phyloP scores from a whole-genome alignment of 495 filamentous ascomycete genomes.

The Beverwykella pulmonaria region DNA sequence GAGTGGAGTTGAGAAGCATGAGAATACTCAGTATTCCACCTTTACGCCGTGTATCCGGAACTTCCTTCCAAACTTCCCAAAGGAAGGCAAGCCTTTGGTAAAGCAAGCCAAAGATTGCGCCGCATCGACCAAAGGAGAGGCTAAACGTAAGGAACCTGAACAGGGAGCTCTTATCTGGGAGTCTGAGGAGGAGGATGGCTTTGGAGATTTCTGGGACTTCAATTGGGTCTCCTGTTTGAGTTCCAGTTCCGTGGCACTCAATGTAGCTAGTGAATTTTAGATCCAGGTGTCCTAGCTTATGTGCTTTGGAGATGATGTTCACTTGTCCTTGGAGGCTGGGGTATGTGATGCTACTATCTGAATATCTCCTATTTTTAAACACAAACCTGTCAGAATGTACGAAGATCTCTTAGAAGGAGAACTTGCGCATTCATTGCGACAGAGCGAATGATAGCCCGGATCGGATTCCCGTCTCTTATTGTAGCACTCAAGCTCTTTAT shows the following conservation, averaged over 20 bases:
- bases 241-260: constrained; percentile 53
- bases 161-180: too few species aligned
- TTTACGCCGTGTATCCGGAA: too few species aligned
- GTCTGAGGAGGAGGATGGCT: constrained; percentile 35
- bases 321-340: constrained; percentile 18
- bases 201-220: constrained; percentile 43
- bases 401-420: not conserved
- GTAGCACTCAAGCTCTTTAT: constrained; percentile 48
- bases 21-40: too few species aligned
- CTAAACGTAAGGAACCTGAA: too few species aligned
- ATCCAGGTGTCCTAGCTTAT: constrained; percentile 40
- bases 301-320: constrained; percentile 40
- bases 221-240: constrained; percentile 47
- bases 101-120: too few species aligned
- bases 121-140: too few species aligned
- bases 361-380: constrained; percentile 22
- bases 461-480: constrained; percentile 44
- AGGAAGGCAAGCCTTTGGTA: too few species aligned
- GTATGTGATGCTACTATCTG: constrained; percentile 11
- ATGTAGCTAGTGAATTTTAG: constrained; percentile 40
- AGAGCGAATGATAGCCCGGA: constrained; percentile 48
- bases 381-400: not conserved
- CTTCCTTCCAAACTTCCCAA: too few species aligned
- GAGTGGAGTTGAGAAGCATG: too few species aligned
- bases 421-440: constrained; percentile 43